A percentile compares a stretch with the other conserved stretches of the same genome.
phyloP scores from a whole-genome alignment of 345 rosid genomes.

The Arabis alpina region DNA sequence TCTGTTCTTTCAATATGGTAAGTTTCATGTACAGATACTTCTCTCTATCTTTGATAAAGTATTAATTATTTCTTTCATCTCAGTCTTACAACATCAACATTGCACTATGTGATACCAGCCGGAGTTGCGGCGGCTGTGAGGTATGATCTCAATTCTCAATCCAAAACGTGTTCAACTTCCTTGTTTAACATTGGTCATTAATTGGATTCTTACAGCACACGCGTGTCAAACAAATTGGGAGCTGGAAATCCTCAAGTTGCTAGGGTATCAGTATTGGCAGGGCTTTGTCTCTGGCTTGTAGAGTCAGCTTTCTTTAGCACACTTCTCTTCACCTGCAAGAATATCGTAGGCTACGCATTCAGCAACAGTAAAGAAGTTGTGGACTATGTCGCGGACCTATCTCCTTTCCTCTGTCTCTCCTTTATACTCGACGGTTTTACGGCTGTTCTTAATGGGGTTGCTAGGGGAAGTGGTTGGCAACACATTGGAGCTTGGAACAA shows the following conservation, averaged over 20 bases:
- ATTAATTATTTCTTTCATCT: background rate
- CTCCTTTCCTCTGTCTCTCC: conserved; percentile 46
- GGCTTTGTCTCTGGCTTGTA: conserved; percentile 33
- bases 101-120: conserved; percentile 43
- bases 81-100: conserved; percentile 43
- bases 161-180: background rate
- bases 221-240: conserved; percentile 55
- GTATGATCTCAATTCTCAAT: conserved; percentile 9
- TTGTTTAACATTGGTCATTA: background rate
- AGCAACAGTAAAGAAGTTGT: conserved; percentile 49
- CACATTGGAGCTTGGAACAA: conserved; percentile 46
- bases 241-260: conserved; percentile 49
- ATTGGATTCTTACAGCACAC: conserved; percentile 40
- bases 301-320: conserved; percentile 39
- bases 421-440: conserved; percentile 46
- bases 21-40: background rate
- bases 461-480: conserved; percentile 54
- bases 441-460: conserved; percentile 42
- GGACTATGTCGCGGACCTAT: conserved; percentile 44
- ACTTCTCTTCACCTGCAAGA: conserved; percentile 36
- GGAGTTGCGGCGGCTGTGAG: conserved; percentile 49
- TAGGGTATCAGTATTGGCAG: conserved; percentile 27
- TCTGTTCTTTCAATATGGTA: conserved; percentile 69
- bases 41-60: background rate
- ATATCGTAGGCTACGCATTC: conserved; percentile 43